Conservation (phyloP, 495 filamentous ascomycete genomes). For the Penicillium argentinense region DNA sequence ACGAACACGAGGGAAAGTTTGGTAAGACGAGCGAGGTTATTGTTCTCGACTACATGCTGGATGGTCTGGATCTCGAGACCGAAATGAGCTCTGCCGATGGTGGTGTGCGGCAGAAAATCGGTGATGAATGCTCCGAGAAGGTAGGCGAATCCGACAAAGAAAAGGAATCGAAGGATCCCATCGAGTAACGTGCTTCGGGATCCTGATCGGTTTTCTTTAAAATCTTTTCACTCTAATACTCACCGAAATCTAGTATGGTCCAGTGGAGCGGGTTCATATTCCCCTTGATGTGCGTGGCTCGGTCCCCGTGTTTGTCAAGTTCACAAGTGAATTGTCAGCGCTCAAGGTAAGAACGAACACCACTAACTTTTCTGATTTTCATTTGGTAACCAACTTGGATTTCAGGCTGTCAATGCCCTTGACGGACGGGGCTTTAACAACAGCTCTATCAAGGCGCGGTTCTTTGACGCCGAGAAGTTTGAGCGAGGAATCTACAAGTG, state of each 20-base stretch:
- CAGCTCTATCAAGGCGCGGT: conserved; percentile 73
- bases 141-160: too few relatives aligned
- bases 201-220: not conserved
- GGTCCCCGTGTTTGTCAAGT: conserved; percentile 84
- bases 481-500: conserved; percentile 70
- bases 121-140: conserved; percentile 84
- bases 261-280: conserved; percentile 80
- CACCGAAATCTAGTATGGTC: conserved; percentile 62
- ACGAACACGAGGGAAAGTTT: conserved; percentile 60
- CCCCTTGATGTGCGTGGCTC: conserved; percentile 51
- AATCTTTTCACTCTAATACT: conserved; percentile 6
- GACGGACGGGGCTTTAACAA: conserved; percentile 85
- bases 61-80: conserved; percentile 69
- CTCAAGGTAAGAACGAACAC: conserved; percentile 63
- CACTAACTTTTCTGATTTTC: not conserved
- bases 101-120: conserved; percentile 87
- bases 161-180: too few relatives aligned
- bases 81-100: conserved; percentile 64
- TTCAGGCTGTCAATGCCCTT: conserved; percentile 80
- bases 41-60: conserved; percentile 75
- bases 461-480: conserved; percentile 80
- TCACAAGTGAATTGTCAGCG: conserved; percentile 76
- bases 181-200: too few relatives aligned
- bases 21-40: conserved; percentile 79
- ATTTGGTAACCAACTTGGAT: not conserved